phyloP scores from a whole-genome alignment of 169 alveolate genomes.

The Eimeria sp. region DNA sequence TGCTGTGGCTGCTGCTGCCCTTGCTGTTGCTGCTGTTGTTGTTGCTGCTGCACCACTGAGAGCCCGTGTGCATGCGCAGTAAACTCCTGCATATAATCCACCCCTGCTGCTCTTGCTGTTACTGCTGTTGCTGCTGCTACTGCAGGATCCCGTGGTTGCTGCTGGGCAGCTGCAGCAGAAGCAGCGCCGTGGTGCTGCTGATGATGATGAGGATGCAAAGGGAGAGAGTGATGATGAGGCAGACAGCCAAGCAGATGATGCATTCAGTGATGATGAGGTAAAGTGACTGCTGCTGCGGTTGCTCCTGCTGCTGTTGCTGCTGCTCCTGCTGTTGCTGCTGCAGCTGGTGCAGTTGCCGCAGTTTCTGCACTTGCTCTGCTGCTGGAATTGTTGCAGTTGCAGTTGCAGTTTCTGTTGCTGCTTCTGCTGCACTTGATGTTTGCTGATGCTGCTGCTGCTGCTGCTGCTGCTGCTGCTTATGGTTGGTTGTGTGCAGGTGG shows the following conservation, averaged over 20 bases:
- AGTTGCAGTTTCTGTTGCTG: too few relatives aligned
- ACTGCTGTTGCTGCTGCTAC: background rate
- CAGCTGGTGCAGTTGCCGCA: background rate
- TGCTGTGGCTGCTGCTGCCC: background rate
- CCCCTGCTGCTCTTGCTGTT: too few relatives aligned
- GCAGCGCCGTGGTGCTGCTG: slow-evolving; percentile 20
- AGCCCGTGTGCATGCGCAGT: too few relatives aligned
- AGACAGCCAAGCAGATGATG: background rate
- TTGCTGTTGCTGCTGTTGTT: too few relatives aligned
- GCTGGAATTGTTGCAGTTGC: background rate
- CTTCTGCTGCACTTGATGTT: background rate
- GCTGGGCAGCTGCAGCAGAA: slow-evolving; percentile 61
- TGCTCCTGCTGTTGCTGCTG: slow-evolving; percentile 21
- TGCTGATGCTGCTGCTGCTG: too few relatives aligned
- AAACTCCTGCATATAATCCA: too few relatives aligned
- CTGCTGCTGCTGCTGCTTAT: too few relatives aligned
- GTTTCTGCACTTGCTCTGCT: background rate
- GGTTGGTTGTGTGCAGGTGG: slow-evolving; percentile 26
- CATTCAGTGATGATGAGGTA: slow-evolving; percentile 35
- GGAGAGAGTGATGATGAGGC: background rate
- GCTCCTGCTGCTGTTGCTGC: slow-evolving; percentile 7
- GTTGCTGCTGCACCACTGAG: too few relatives aligned
- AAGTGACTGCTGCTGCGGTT: background rate
- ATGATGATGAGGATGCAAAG: background rate
- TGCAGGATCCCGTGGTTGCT: slow-evolving; percentile 31